Evolutionary conservation across 2,329 filamentous ascomycete genomes (phyloP), one percentile per base, ranked within the genome.

Genomic region (Aureobasidium namibiae): DNA sequence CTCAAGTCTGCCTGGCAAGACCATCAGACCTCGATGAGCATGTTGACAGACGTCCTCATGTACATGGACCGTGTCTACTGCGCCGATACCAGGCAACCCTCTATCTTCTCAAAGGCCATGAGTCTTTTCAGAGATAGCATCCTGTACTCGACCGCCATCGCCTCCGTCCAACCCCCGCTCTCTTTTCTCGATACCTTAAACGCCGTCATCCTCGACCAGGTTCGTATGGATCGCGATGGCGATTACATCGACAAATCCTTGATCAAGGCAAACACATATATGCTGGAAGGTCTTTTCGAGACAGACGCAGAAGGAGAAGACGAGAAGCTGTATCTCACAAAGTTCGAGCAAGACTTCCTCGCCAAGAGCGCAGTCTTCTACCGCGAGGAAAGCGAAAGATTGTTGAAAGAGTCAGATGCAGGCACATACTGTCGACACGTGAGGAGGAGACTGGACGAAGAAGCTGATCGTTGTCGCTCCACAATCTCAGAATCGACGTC

Each of bases 31-130:
- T 92, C 89, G 45, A 96, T 95, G 88, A 90, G 90, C 69, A 96
- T 96, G 92, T 86, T 90, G 45, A 90, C 91, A 3, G 92, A 96
- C 70, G 90, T 96, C 29, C 80, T 96, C 52, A 96, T 96, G 90
- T 96, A 96, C 69, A 90, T 99, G 79, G 92, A 99, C 70, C 87
- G 91, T 52, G 86, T 92, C 29, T 91, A 89, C 67, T 87, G 85
- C 52, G 79, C 85, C 36, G 90, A 95, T 63, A 82, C 85, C 61
- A 81, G 84, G 6, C 81, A 82, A 62, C 86, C 90, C 0, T 88
- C 88, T 0, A 94, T 96, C 58, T 96, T 92, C 69, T 83, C 87
- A 14, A 84, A 88, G 10, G 86, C 90, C 2, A 95, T 99, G 78
- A 87, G 87, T 2, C 78, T 96, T 1, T 99, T 95, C 72, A 85